Percentiles rank a stretch among this genome's conserved stretches.
Conservation (phyloP, 495 filamentous ascomycete species). For the Tuber microsphaerosporum region DNA sequence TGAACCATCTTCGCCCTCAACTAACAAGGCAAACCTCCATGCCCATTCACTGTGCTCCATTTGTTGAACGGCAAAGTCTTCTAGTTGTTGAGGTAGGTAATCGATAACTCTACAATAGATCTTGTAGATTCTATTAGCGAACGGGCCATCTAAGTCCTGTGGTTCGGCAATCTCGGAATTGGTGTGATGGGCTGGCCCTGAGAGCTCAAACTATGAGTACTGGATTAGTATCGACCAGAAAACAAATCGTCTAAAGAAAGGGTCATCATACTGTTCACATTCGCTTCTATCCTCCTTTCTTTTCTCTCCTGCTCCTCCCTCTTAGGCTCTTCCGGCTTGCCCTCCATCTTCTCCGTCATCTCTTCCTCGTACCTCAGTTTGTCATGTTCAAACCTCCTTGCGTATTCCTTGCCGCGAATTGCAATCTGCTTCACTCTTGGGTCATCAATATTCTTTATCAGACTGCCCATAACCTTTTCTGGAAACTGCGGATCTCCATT, state of each 20-base stretch:
- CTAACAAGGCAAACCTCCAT: slow-evolving; percentile 69
- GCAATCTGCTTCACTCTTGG: slow-evolving; percentile 56
- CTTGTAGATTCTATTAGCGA: slow-evolving; percentile 62
- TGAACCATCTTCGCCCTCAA: slow-evolving; percentile 51
- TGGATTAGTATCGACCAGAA: neutral
- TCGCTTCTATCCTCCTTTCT: slow-evolving; percentile 34
- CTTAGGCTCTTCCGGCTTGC: slow-evolving; percentile 38
- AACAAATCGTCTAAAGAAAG: slow-evolving; percentile 1
- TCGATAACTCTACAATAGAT: slow-evolving; percentile 69
- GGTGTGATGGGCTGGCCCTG: slow-evolving; percentile 42
- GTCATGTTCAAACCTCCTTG: slow-evolving; percentile 50
- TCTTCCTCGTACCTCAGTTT: slow-evolving; percentile 43
- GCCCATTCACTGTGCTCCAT: slow-evolving; percentile 50
- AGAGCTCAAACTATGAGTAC: slow-evolving; percentile 46
- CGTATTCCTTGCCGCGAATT: slow-evolving; percentile 57
- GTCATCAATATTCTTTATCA: slow-evolving; percentile 47
- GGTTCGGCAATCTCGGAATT: slow-evolving; percentile 51
- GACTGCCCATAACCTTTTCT: slow-evolving; percentile 51
- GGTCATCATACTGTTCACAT: slow-evolving; percentile 39
- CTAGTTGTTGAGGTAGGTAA: slow-evolving; percentile 64
- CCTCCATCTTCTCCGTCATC: slow-evolving; percentile 41
- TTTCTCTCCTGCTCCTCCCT: slow-evolving; percentile 34
- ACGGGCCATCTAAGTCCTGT: slow-evolving; percentile 8
- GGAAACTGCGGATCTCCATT: slow-evolving; percentile 54
- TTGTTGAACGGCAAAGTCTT: slow-evolving; percentile 59